phyloP scores from a whole-genome alignment of 768 basidiomycete genomes.

The Naganishia antarctica region DNA sequence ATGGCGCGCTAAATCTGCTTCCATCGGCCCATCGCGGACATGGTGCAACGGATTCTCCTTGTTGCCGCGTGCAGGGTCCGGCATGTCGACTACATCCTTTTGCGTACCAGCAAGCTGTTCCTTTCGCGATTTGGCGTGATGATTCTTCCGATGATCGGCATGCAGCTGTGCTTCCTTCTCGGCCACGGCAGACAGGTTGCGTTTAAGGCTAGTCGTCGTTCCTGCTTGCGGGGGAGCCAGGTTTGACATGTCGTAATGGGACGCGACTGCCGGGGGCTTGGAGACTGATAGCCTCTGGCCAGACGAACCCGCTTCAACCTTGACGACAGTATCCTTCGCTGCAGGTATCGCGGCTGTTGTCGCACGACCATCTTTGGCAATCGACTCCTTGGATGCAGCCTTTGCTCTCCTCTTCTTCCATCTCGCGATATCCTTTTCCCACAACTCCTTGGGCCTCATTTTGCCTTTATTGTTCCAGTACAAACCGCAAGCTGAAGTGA shows the following conservation, averaged over 20 bases:
- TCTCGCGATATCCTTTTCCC: slow-evolving; percentile 29
- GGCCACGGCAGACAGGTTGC: slow-evolving; percentile 39
- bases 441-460: slow-evolving; percentile 44
- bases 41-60: neutral
- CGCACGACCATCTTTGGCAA: slow-evolving; percentile 27
- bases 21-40: too few species aligned
- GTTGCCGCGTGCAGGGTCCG: neutral
- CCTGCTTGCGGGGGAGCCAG: slow-evolving; percentile 7
- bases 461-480: slow-evolving; percentile 44
- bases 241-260: neutral
- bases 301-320: slow-evolving; percentile 25
- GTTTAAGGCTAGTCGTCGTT: slow-evolving; percentile 38
- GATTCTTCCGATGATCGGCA: slow-evolving; percentile 26
- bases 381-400: slow-evolving; percentile 38
- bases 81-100: too few species aligned
- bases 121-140: slow-evolving; percentile 30
- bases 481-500: slow-evolving; percentile 41
- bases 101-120: slow-evolving; percentile 29
- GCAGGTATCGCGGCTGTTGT: slow-evolving; percentile 13
- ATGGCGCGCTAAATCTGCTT: too few species aligned
- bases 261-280: too few species aligned
- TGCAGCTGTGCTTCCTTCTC: slow-evolving; percentile 41
- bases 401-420: slow-evolving; percentile 19
- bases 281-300: too few species aligned
- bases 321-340: neutral